Evolutionary conservation across 2,329 filamentous ascomycete species (phyloP), one percentile per base, ranked within the genome.

Genomic region (Microascus cirrosus): DNA sequence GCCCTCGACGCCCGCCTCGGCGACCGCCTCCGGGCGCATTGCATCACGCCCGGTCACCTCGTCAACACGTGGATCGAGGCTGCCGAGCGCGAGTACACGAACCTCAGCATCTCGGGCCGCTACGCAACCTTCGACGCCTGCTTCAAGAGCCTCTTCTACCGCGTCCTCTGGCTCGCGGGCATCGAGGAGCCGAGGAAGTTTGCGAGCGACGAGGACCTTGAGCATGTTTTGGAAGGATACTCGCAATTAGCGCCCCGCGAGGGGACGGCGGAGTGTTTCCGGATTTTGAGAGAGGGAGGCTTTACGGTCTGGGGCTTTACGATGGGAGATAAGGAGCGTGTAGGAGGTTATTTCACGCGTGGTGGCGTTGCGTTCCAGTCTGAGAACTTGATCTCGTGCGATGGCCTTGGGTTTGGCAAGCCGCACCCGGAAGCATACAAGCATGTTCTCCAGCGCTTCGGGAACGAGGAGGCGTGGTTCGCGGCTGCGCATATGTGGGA

Each of bases 401-500:
- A 83, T 61, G 65, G 65, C 0, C 64, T 68, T 15, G 73, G 74
- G 0, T 66, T 80, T 20, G 76, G 74, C 1, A 83, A 82, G 65
- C 80, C 80, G 0, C 74, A 72, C 0, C 66, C 74, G 3, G 71
- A 64, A 28, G 74, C 76, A 0, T 83, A 83, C 62, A 63, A 66
- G 60, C 69, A 71, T 1, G 64, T 78, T 6, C 65, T 77, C 36
- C 70, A 71, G n/a, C 66, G 64, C 54, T 73, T 81, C 58, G 71
- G 62, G 0, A 62, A 63, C 0, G 66, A 69, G 0, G 68, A 75
- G 60, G 73, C 72, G 53, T 83, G 79, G 79, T 83, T 82, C 64
- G 80, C 78, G 1, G 80, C 81, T 1, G 80, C 79, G 24, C 81
- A 83, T 67, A 32, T 79, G 72, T 83, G 80, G 81, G 80, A 84